Evolutionary conservation across 129 eudicot genomes (phyloP), one percentile per base, ranked within the genome.

Genomic region (Centella asiatica): DNA sequence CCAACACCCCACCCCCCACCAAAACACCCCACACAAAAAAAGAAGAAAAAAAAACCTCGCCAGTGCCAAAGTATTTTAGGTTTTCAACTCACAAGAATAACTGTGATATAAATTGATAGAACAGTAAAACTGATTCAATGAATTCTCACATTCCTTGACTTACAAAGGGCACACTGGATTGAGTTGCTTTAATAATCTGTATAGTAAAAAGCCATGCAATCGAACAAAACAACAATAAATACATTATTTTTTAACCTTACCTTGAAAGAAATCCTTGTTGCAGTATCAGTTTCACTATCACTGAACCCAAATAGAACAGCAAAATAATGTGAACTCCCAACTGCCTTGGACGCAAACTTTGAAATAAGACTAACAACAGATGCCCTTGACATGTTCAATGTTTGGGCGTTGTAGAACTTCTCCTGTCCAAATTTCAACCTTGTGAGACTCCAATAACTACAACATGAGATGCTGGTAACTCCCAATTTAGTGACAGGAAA

Each of bases 251-350:
- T n/a, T 17, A 32, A 48, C 11, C 14, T 67, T 79, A 87, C 98
- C 95, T 90, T 90, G 79, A 90, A 90, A 14, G 98, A 72, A 40
- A 74, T 52, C 57, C 98, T 81, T 9, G 98, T 84, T 73, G 78
- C 76, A 50, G 65, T 85, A 57, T 84, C 82, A 0, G 88, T 84
- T 57, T 69, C 64, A 0, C 69, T 18, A 72, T 90, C 82, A 9
- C 17, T 68, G 60, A 87, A 90, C 59, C 90, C 95, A 8, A 80
- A 60, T 72, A 65, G 66, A 49, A 90, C 56, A 45, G 80, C 80
- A 53, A 94, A 75, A 17, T 20, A 48, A 36, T 72, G 40, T 1
- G 83, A 70, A 62, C 58, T 62, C 31, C 90, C 95, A 9, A 74
- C 65, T 24, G 75, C 50, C 47, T 66, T 60, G 44, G 84, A 55